Evolutionary conservation across 169 alveolate species (phyloP), one percentile per base, ranked within the genome.

Genomic region (Perkinsus chesapeaki): DNA sequence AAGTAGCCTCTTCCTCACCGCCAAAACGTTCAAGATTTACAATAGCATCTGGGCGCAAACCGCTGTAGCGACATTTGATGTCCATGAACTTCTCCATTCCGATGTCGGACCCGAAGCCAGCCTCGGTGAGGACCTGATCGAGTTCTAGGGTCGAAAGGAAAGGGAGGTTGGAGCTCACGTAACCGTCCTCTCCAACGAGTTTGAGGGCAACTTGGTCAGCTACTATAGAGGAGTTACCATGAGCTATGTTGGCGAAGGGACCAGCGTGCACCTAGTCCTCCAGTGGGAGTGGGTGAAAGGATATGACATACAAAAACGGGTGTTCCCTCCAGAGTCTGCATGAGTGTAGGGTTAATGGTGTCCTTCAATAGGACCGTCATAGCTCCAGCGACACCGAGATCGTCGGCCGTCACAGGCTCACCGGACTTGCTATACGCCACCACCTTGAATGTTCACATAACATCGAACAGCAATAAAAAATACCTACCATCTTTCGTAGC

Each of bases 171-270:
- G 73, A 27, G 48, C 60, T 47, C 36, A 92, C 93, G 37, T 47
- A 19, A 0, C 73, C 93, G 31, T 37, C 93, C 3, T 31, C 39
- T 3, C 92, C 92, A 23, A 91, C 92, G 39, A 92, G 91, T 36
- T 92, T 37, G 91, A 92, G 38, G 0, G 91, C 93, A 10, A 92
- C 47, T 47, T 92, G 60, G 39, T 39, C 73, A 3, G 93, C 93
- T 9, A 39, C 91, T 38, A 92, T 39, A 37, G 91, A 47, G 91
- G 73, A 39, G 91, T 47, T 39, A 5, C 93, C 93, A 38, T 92
- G 93, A 34, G 93, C 93, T 27, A 92, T 92, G 91, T 92, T 92
- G 36, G 93, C 93, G 93, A 92, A 92, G 37, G 93, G 93, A 27
- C 93, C 93, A 12, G 91, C 93, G 73, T 92, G 93, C 39, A 92